Base-by-base conservation (phyloP, 768 basidiomycete species). In the Tylopilus felleus region DNA sequence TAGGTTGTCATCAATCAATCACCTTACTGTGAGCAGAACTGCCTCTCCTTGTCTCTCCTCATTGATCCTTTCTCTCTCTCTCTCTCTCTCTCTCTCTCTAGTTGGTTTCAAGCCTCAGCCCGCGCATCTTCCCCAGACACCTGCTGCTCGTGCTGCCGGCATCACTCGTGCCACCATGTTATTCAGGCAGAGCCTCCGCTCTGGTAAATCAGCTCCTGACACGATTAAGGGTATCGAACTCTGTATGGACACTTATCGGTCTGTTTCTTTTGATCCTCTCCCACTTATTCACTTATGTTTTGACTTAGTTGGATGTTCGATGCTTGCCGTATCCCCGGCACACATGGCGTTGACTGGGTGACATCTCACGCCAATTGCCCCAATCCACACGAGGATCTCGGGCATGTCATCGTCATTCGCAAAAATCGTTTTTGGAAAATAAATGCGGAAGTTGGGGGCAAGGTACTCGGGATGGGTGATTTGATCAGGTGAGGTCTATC, bases 201-300 rank as follows among this genome's bases (percentile, higher is more conserved):
- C 74, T 17, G 91, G 91, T 5, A 67, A 77, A 17, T 59, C 91
- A 23, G 63, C 74, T 42, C 83, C 86, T 12, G 91, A 93, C 47
- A 67, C 70, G 2, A 82, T 83, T 12, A 88, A 82, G 65, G 88
- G 86, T 52, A 79, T 80, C 0, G 80, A 86, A 17, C 62, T 91
- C 10, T 93, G 91, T 65, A 92, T 93, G 90, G 91, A 93, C 64
- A 88, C 88, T 7, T 93, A 87, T 69, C 75, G 90, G 88, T 86
- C 58, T 49, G 73, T 57, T 23, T 54, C 13, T 23, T 8, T 12
- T 4, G 39, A 42, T 41, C 9, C 5, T 33, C n/a, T 4, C 16
- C 40, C 33, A 5, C n/a, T 4, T 29, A 27, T 0, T 39, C 9
- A 16, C 42, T 60, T 16, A 63, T 21, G 7, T 19, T 23, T 46